Percentiles rank a stretch among this genome's conserved stretches.
These are phyloP conservation scores for Nakaseomyces kungkrabaensis DNA, from an alignment of 1,139 yeast species.

Conservation along the genomic window DNA sequence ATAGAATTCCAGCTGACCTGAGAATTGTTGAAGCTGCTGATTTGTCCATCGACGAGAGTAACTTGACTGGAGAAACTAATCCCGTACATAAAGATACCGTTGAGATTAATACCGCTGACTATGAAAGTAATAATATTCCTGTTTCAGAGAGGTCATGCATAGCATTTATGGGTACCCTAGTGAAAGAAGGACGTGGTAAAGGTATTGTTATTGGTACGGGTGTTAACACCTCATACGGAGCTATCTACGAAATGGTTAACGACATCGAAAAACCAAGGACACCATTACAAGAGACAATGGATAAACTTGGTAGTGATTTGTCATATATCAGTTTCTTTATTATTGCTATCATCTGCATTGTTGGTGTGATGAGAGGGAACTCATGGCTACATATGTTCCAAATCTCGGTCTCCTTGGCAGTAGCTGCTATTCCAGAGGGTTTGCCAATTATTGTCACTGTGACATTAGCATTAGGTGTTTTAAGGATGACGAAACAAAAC, in stretches of 20 bases:
- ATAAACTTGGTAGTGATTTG: slow-evolving; percentile 78
- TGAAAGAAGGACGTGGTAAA: slow-evolving; percentile 82
- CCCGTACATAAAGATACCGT: slow-evolving; percentile 58
- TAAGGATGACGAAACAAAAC: slow-evolving; percentile 84
- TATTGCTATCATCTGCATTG: slow-evolving; percentile 73
- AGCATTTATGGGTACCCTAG: slow-evolving; percentile 93
- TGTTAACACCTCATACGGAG: slow-evolving; percentile 76
- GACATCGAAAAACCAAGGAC: slow-evolving; percentile 92
- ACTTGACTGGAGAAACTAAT: slow-evolving; percentile 83
- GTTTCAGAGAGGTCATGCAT: slow-evolving; percentile 60
- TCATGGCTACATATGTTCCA: slow-evolving; percentile 94
- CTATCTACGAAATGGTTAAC: slow-evolving; percentile 84
- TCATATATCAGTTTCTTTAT: slow-evolving; percentile 71
- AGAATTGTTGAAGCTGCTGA: slow-evolving; percentile 69
- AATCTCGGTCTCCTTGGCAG: slow-evolving; percentile 89
- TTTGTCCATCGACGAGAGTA: slow-evolving; percentile 76
- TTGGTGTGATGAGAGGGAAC: slow-evolving; percentile 83
- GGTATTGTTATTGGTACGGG: slow-evolving; percentile 90
- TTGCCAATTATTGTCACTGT: slow-evolving; percentile 93
- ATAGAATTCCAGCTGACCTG: slow-evolving; percentile 87
- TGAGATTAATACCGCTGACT: slow-evolving; percentile 28
- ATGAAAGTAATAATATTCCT: slow-evolving; percentile 32
- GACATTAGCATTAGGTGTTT: slow-evolving; percentile 85
- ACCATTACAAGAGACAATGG: slow-evolving; percentile 90
- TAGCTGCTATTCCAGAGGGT: slow-evolving; percentile 97